These are phyloP conservation scores for Claviceps pusilla DNA, from an alignment of 2,329 filamentous ascomycete species.

Conservation along the genomic window DNA sequence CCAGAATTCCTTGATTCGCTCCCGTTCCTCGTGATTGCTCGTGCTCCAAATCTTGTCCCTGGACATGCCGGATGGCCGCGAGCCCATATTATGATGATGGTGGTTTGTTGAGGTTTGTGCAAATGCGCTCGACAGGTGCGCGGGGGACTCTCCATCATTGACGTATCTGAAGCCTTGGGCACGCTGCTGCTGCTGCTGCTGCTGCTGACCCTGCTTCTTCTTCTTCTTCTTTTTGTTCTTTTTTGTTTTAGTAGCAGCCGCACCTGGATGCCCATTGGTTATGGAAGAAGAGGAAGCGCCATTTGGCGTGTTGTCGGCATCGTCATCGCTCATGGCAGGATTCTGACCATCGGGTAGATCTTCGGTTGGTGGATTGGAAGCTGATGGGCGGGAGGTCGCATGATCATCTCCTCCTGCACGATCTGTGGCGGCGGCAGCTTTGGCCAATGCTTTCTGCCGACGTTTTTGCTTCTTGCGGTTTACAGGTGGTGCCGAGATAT, in stretches of 20 bases:
- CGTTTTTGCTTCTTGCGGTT: constrained; percentile 96
- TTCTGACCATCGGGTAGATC: constrained; percentile 28
- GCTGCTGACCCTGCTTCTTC: constrained; percentile 38
- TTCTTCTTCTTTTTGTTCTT: constrained; percentile 49
- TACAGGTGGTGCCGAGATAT: constrained; percentile 34
- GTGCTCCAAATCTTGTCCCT: constrained; percentile 96
- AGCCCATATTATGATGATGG: constrained; percentile 5
- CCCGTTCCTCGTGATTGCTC: constrained; percentile 81
- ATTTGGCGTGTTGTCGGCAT: constrained; percentile 27
- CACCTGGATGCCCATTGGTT: constrained; percentile 16
- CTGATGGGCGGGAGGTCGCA: constrained; percentile 17
- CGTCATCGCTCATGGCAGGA: constrained; percentile 40
- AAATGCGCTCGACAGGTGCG: background rate
- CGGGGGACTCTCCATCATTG: constrained; percentile 7
- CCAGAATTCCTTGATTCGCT: constrained; percentile 98
- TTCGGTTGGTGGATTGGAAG: constrained; percentile 10
- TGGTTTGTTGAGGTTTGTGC: constrained; percentile 14
- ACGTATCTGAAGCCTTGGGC: constrained; percentile 9
- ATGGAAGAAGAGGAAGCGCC: constrained; percentile 12
- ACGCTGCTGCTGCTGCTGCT: constrained; percentile 7
- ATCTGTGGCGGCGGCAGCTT: constrained; percentile 38
- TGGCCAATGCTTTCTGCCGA: constrained; percentile 68
- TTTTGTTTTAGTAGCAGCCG: constrained; percentile 28
- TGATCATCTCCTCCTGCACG: constrained; percentile 24
- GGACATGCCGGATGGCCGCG: constrained; percentile 32